A percentile compares a stretch with the other conserved stretches of the same genome.
phyloP scores from a whole-genome alignment of 2,329 filamentous ascomycete genomes.

The Colletotrichum tanaceti region DNA sequence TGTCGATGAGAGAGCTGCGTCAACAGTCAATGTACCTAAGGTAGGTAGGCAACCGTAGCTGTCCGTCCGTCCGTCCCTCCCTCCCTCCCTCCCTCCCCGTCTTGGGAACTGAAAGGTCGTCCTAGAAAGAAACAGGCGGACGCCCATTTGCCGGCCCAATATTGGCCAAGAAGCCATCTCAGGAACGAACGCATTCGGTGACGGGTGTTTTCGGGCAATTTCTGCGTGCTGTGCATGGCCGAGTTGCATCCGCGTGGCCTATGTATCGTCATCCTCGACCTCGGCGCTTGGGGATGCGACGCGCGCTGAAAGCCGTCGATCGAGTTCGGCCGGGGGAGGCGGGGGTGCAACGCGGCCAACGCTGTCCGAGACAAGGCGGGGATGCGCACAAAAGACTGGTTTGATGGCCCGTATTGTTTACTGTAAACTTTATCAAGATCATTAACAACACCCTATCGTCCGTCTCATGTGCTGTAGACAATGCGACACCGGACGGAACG shows the following conservation, averaged over 20 bases:
- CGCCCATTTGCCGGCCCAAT: not conserved
- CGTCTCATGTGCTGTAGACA: slow-evolving; percentile 13
- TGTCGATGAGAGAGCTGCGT: not conserved
- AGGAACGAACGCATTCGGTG: too few relatives aligned
- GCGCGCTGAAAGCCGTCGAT: not conserved
- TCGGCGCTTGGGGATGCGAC: not conserved
- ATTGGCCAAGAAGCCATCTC: not conserved
- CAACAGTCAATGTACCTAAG: slow-evolving; percentile 25
- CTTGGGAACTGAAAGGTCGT: not conserved
- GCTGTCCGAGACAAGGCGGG: not conserved
- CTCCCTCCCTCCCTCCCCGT: too few relatives aligned
- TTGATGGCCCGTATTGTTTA: not conserved
- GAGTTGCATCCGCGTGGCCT: slow-evolving; percentile 20
- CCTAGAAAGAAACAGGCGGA: too few relatives aligned
- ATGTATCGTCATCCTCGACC: too few relatives aligned
- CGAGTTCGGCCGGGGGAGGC: not conserved
- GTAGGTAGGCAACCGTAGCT: not conserved
- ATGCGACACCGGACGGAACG: slow-evolving; percentile 18
- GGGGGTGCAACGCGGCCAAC: too few relatives aligned
- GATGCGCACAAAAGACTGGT: slow-evolving; percentile 4
- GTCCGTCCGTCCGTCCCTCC: too few relatives aligned
- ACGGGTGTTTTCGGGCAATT: slow-evolving; percentile 4
- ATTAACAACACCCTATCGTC: slow-evolving; percentile 4
- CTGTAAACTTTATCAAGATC: not conserved
- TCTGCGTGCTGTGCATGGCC: slow-evolving; percentile 8